Conservation (phyloP, 2,329 filamentous ascomycete species). For the Gyromitra esculenta region DNA sequence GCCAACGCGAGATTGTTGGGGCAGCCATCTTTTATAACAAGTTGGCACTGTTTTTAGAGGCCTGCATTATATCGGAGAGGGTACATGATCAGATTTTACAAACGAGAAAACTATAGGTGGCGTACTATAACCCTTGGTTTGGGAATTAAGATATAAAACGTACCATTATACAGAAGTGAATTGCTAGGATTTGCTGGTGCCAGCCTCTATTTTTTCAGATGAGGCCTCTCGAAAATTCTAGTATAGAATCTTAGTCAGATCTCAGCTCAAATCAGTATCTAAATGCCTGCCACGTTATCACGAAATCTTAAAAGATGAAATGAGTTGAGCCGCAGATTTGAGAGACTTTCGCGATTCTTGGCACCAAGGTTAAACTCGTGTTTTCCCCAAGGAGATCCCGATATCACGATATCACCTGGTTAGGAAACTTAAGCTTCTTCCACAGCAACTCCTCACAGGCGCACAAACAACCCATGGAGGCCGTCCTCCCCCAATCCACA, state of each 20-base stretch:
- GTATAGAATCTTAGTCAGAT: not conserved
- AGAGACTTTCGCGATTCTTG: slow-evolving; percentile 44
- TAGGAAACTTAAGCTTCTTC: slow-evolving; percentile 25
- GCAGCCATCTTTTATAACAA: not conserved
- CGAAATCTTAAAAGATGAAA: not conserved
- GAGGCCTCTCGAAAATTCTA: not conserved
- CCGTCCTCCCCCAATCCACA: not conserved
- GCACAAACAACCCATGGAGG: slow-evolving; percentile 14
- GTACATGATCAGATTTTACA: not conserved
- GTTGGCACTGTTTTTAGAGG: not conserved
- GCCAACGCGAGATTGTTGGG: not conserved
- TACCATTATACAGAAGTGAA: not conserved
- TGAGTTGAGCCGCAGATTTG: slow-evolving; percentile 8
- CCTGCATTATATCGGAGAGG: not conserved
- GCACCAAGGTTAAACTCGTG: not conserved
- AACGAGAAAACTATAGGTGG: too few species aligned
- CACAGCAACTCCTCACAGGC: slow-evolving; percentile 3
- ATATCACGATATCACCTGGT: slow-evolving; percentile 37
- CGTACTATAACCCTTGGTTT: too few species aligned
- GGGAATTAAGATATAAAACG: too few species aligned
- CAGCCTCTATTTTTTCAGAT: not conserved
- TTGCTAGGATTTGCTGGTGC: not conserved
- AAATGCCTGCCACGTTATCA: slow-evolving; percentile 7
- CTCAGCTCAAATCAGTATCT: not conserved
- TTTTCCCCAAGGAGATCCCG: slow-evolving; percentile 11